Base-by-base conservation (phyloP, 2,329 filamentous ascomycete species). In the Ceratocystis albifundus region DNA sequence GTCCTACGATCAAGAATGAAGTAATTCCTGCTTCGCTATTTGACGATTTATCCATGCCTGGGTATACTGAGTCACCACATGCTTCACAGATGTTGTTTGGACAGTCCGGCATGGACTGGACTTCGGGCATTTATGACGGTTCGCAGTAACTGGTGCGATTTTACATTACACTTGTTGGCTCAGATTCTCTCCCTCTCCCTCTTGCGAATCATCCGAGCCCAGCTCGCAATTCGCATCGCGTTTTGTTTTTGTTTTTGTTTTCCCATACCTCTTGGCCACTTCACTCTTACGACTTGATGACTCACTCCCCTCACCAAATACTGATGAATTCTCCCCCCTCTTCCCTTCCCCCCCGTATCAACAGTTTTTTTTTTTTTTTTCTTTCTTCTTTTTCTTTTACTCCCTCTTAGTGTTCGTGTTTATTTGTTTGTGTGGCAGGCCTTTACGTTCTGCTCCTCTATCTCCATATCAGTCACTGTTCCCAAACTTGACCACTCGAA, bases 41-140 rank as follows among this genome's bases (percentile, higher is more conserved):
- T 68, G 76, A 75, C 12, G 78, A 82, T 48, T 72, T 82, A 3
- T 78, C 81, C 1, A 82, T 80, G 69, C 74, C 81, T 44, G 76
- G 78, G 57, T 74, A 80, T 48, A 80, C 80, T 28, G 83, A 79
- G 71, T 81, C 78, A 2, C 82, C 84, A 70, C 75, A 75, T 20
- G 28, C 64, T 15, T 78, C 78, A 2, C 80, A 82, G 45, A 81
- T 83, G 57, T 74, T 82, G 22, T 78, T 80, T 67, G 61, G 45
- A n/a, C 36, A 15, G n/a, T 68, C 69, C 59, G 72, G 73, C 22
- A 70, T 79, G 66, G 77, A 80, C 62, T 80, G 78, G 76, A 71
- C 70, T n/a, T 72, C 70, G 64, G 68, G 75, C 68, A 73, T 75
- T 62, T 75, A 74, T 69, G 70, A 75, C 50, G 71, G 61, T 12